Evolutionary conservation across 2,329 filamentous ascomycete genomes (phyloP), one percentile per base, ranked within the genome.

Genomic region (Fusarium camptoceras): DNA sequence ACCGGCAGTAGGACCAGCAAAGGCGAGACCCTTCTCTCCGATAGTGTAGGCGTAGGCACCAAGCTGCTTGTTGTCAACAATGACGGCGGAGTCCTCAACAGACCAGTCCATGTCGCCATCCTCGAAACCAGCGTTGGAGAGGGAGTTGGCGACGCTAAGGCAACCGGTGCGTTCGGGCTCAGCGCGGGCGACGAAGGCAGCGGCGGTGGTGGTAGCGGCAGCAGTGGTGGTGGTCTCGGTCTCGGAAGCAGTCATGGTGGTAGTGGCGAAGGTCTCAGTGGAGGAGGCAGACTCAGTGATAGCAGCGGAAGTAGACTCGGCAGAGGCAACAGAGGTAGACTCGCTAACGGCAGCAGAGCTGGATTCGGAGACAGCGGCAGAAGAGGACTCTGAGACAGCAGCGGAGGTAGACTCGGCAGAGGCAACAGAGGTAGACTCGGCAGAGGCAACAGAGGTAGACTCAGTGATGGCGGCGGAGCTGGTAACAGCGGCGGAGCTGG

Each of bases 91-190:
- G 41, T 56, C 66, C 0, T 18, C 7, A 4, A 48, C 31, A 3
- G 42, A 5, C 67, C 67, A 70, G 1, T 20, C 34, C 0, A 18
- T 9, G 0, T 14, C 15, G 5, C 27, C 41, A 3, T 18, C 15
- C 14, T 70, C 67, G 7, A 70, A 70, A 20, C 43, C 42, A 3
- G 39, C 55, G 10, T 70, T 70, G 6, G 14, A 10, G 0, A 66
- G 7, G 2, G 42, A 6, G n/a, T 66, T 65, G 2, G 27, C 1
- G 3, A 14, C 0, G 2, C 2, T 39, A n/a, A 6, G 15, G 18
- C 49, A 53, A 6, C 27, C 18, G 14, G 49, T 51, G 14, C 49
- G 49, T 1, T 3, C 7, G 16, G 61, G 59, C 8, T 58, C 34
- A 0, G 51, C 61, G 4, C 39, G 39, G 8, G 11, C 28, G 41